Evolutionary conservation across 78 protist genomes (phyloP).

Genomic region (Dictyostelium capitatum): DNA sequence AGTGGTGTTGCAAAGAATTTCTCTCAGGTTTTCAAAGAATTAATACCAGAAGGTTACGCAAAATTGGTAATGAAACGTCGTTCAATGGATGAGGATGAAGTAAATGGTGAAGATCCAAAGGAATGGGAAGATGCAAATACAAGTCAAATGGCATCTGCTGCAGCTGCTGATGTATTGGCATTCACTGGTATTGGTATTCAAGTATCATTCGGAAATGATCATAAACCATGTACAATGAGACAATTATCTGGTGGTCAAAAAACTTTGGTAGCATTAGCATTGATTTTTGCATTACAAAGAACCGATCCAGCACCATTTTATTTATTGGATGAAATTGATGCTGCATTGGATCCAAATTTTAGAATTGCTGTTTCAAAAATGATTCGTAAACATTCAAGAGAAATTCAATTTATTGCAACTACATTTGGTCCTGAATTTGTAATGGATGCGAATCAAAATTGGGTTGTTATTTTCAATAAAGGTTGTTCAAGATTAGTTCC

Average conservation of each 20-base stretch:
- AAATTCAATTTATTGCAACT: slow-evolving; percentile 80
- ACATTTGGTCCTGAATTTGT: slow-evolving; percentile 87
- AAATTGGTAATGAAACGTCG: slow-evolving; percentile 83
- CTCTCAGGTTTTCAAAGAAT: slow-evolving; percentile 88
- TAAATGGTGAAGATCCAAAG: slow-evolving; percentile 41
- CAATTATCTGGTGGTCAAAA: slow-evolving; percentile 92
- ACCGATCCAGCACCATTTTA: slow-evolving; percentile 99
- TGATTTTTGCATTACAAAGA: slow-evolving; percentile 99
- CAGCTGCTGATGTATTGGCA: neutral
- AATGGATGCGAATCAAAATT: slow-evolving; percentile 79
- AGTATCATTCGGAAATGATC: slow-evolving; percentile 80
- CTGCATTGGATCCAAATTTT: slow-evolving; percentile 96
- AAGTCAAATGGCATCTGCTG: neutral
- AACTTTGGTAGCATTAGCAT: slow-evolving; percentile 97
- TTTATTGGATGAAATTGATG: slow-evolving; percentile 99
- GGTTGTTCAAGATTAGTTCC: slow-evolving; percentile 46
- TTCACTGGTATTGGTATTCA: slow-evolving; percentile 88
- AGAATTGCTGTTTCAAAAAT: slow-evolving; percentile 94
- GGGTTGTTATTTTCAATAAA: slow-evolving; percentile 57
- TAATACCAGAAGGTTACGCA: slow-evolving; percentile 94
- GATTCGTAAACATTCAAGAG: slow-evolving; percentile 68
- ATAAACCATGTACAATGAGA: slow-evolving; percentile 37
- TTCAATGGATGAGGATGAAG: slow-evolving; percentile 13
- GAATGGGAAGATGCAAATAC: slow-evolving; percentile 26
- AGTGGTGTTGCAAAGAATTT: slow-evolving; percentile 90